Evolutionary conservation across 2,329 filamentous ascomycete species (phyloP), one percentile per base, ranked within the genome.

Genomic region (Phyllosticta paracitricarpa): DNA sequence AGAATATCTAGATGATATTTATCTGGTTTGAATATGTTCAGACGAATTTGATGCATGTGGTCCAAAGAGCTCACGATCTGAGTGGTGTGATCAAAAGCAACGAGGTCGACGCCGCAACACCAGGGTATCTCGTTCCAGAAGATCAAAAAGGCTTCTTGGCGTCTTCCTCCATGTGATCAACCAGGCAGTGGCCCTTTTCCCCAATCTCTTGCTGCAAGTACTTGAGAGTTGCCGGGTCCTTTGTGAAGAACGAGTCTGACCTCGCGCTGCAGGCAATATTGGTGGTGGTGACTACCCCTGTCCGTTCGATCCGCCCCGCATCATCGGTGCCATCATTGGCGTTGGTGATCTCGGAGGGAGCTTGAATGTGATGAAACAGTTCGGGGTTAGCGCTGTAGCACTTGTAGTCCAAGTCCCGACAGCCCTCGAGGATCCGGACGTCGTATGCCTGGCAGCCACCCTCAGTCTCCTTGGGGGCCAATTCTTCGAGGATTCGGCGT

Each of bases 381-480:
- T 76, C 75, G 1, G 74, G 74, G 26, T 68, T 70, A 3, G 71
- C 69, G 22, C 67, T 73, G 64, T 68, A 75, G 64, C 75, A 77
- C 48, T 64, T 62, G 65, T 71, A 70, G 6, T 67, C 69, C 0
- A 64, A 51, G 60, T 76, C 72, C 5, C 74, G 66, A 64, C 75
- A 77, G 22, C 70, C 72, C 59, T 73, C 69, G 12, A 76, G 67
- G 54, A 76, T 65, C 0, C 70, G 68, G 8, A 77, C 74, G 62
- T 77, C 75, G 59, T 69, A 77, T n/a, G 71, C 71, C 56, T 65
- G 62, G 2, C 64, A 68, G 35, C 70, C 70, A 8, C 60, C 60
- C 30, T 62, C 56, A 2, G 30, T 12, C 30, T 62, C 60, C 24
- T 53, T 56, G 19, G 56, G 57, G 9, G 61, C 61, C 26, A 71